Conservation (phyloP, 192 early-diverging fungal species). For the Pilaira anomala region DNA sequence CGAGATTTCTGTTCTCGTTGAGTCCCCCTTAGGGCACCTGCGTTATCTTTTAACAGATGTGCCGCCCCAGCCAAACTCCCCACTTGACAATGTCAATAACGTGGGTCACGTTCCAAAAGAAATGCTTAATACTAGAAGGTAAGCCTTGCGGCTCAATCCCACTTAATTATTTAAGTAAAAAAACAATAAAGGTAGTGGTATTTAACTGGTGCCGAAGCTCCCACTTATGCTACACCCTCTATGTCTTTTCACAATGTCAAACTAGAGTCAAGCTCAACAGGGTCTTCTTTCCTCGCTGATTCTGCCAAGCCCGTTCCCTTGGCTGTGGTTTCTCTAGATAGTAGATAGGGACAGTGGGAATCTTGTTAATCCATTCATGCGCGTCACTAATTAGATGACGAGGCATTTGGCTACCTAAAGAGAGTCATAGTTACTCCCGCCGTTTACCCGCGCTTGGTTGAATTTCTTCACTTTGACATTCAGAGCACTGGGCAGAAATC, state of each 20-base stretch:
- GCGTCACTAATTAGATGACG: slow-evolving; percentile 69
- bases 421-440: slow-evolving; percentile 81
- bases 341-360: slow-evolving; percentile 67
- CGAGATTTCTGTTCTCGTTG: slow-evolving; percentile 75
- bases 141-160: slow-evolving; percentile 13
- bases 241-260: slow-evolving; percentile 72
- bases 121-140: slow-evolving; percentile 16
- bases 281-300: slow-evolving; percentile 77
- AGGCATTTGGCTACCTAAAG: slow-evolving; percentile 71
- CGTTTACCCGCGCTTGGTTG: slow-evolving; percentile 64
- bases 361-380: slow-evolving; percentile 69
- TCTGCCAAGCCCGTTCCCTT: slow-evolving; percentile 68
- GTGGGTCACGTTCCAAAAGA: slow-evolving; percentile 39
- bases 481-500: slow-evolving; percentile 85
- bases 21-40: slow-evolving; percentile 76
- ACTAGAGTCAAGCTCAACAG: slow-evolving; percentile 54
- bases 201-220: slow-evolving; percentile 53
- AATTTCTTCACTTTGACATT: slow-evolving; percentile 85
- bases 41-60: slow-evolving; percentile 77
- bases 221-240: slow-evolving; percentile 72
- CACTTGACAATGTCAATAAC: slow-evolving; percentile 70
- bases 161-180: slow-evolving; percentile 61
- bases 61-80: slow-evolving; percentile 77
- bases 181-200: slow-evolving; percentile 59
- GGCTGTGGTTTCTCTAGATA: slow-evolving; percentile 73